Percentiles rank a stretch among this genome's conserved stretches.
Evolutionary conservation across 1,139 yeast genomes (phyloP).

Genomic region (Hemisphaericaspora xylofermentans): DNA sequence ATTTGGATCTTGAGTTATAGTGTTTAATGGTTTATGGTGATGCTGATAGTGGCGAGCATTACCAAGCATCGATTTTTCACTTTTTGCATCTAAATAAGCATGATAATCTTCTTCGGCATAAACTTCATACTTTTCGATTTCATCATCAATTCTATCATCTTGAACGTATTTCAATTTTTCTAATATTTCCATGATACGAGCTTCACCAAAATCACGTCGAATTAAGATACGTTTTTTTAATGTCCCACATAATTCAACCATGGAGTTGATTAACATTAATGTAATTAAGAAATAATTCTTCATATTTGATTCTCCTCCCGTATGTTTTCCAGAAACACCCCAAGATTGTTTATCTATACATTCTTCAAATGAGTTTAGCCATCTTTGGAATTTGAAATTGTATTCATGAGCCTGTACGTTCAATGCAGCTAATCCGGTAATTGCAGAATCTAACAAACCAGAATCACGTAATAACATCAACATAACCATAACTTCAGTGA

Average conservation of each 20-base stretch:
- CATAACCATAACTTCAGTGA: constrained; percentile 44
- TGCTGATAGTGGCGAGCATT: neutral
- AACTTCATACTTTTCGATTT: constrained; percentile 43
- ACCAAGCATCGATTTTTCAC: too few species aligned
- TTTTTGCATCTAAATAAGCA: constrained; percentile 7
- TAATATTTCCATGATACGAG: constrained; percentile 39
- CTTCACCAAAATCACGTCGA: constrained; percentile 42
- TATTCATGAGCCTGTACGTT: constrained; percentile 39
- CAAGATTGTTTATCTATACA: constrained; percentile 28
- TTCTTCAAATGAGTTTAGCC: constrained; percentile 40
- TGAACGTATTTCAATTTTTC: constrained; percentile 36
- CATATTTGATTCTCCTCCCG: constrained; percentile 19
- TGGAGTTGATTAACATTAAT: constrained; percentile 41
- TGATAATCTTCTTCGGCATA: constrained; percentile 41
- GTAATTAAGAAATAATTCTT: constrained; percentile 47
- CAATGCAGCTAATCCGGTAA: constrained; percentile 34
- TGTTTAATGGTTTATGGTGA: neutral
- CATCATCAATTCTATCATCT: constrained; percentile 43
- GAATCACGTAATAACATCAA: constrained; percentile 28
- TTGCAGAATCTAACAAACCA: constrained; percentile 26
- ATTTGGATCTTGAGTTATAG: neutral
- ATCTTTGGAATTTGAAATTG: constrained; percentile 37
- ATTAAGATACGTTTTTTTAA: constrained; percentile 31
- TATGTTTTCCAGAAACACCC: constrained; percentile 5
- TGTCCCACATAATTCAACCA: constrained; percentile 37